Base-by-base conservation (phyloP, 2,329 filamentous ascomycete genomes). In the Beauveria sp. region DNA sequence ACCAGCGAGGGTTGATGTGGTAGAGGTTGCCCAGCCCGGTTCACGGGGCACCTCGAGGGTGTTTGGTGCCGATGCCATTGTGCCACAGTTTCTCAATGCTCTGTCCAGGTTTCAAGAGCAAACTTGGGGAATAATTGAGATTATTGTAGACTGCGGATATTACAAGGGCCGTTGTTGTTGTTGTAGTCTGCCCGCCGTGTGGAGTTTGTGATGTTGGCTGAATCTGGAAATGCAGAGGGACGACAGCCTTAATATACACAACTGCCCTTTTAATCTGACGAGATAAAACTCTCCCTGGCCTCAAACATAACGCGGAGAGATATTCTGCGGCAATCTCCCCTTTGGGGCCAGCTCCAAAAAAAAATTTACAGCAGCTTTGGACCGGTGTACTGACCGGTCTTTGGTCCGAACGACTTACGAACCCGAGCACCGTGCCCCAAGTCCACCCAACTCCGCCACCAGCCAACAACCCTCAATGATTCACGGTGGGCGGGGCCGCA, bases 1-100 rank as follows among this genome's bases (percentile, higher is more conserved):
- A 18, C 60, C 60, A 12, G 60, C 60, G 8, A 61, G 45, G 12
- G 60, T 61, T 14, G 60, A 45, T 20, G 60, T 56, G 5, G 60
- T 56, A 6, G 60, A 60, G 40, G 57, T 60, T 9, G 57, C 48
- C 57, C 49, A 52, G 10, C 57, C 57, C 6, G 57, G 14, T 42
- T 60, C 57, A n/a, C 57, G 48, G n/a, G 48, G 57, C 45, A 46
- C 57, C 46, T 60, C 57, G 46, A 53, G 57, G 40, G 40, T 53
- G 57, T 52, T 60, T 34, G 40, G 48, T 60, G 48, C 20, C 18
- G 57, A 60, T 12, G 57, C 38, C 57, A 60, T 60, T 3, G 24
- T 45, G 57, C 31, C 38, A 52, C 20, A 16, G 34, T 38, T 38
- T 38, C 34, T 38, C 34, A 6, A 38, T 38, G 14, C 14, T 38